phyloP scores from a whole-genome alignment of 768 basidiomycete genomes.

The Mycena polygramma region DNA sequence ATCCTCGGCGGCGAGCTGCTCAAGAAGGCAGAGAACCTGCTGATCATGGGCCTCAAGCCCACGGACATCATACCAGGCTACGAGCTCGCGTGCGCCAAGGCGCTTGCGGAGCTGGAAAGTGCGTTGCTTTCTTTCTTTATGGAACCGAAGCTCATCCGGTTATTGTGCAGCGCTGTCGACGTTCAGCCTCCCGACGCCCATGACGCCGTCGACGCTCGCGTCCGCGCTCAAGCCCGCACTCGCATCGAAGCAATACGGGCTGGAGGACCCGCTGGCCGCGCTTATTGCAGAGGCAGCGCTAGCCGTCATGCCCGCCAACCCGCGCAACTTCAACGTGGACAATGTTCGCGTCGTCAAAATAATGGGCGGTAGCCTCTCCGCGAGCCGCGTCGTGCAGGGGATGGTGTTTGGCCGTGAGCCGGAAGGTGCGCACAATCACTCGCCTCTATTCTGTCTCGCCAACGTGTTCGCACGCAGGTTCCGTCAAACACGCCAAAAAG shows the following conservation, averaged over 20 bases:
- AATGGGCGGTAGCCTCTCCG: constrained; percentile 90
- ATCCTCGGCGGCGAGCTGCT: constrained; percentile 96
- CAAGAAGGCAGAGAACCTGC: constrained; percentile 91
- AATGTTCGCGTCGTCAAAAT: constrained; percentile 99
- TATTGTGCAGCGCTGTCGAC: constrained; percentile 71
- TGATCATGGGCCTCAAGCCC: constrained; percentile 97
- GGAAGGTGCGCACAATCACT: constrained; percentile 70
- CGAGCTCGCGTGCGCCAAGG: constrained; percentile 89
- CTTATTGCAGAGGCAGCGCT: constrained; percentile 95
- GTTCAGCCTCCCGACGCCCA: constrained; percentile 76
- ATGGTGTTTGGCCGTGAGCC: constrained; percentile 99
- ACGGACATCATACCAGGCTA: constrained; percentile 96
- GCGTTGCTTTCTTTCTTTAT: constrained; percentile 49
- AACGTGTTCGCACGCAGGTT: constrained; percentile 59
- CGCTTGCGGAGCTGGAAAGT: constrained; percentile 92
- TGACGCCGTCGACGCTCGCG: constrained; percentile 76
- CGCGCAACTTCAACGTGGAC: constrained; percentile 97
- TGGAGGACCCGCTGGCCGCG: constrained; percentile 83
- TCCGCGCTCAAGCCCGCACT: constrained; percentile 91
- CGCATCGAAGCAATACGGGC: constrained; percentile 97
- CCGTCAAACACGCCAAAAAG: constrained; percentile 83
- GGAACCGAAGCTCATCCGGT: constrained; percentile 26
- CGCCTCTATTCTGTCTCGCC: constrained; percentile 1
- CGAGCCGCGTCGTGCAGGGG: constrained; percentile 91
- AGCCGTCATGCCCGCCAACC: constrained; percentile 89